These are phyloP conservation scores for Arthrobotrys entomopaga DNA, from an alignment of 2,329 filamentous ascomycete species.

Conservation along the genomic window DNA sequence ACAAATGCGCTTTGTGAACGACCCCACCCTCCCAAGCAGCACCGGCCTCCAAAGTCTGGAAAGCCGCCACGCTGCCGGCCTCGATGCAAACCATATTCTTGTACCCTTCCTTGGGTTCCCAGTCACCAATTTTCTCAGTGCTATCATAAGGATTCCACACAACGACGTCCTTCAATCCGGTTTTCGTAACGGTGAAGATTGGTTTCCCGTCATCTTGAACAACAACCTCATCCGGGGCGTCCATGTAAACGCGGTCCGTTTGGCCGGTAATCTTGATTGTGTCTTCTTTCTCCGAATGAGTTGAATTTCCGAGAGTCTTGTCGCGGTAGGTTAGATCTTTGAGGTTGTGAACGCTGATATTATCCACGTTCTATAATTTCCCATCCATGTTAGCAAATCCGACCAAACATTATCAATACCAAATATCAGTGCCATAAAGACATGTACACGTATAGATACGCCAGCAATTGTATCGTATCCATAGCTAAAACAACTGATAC, in stretches of 20 bases:
- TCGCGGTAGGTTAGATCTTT: constrained; percentile 80
- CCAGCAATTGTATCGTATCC: no score
- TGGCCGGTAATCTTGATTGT: constrained; percentile 78
- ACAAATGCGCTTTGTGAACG: constrained; percentile 53
- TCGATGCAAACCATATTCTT: constrained; percentile 95
- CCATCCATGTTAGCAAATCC: background rate
- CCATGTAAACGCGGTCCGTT: constrained; percentile 88
- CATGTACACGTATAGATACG: no score
- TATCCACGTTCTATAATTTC: constrained; percentile 76
- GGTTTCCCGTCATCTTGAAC: constrained; percentile 72
- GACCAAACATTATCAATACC: background rate
- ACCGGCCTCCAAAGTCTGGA: constrained; percentile 85
- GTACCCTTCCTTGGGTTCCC: constrained; percentile 87
- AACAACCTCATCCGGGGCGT: constrained; percentile 69
- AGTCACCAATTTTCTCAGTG: constrained; percentile 82
- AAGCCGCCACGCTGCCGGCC: constrained; percentile 82
- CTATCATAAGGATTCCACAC: constrained; percentile 99
- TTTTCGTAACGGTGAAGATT: constrained; percentile 78
- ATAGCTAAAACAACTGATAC: background rate
- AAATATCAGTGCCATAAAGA: background rate
- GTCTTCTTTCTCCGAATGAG: constrained; percentile 73
- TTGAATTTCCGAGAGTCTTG: constrained; percentile 76
- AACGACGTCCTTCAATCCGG: constrained; percentile 86
- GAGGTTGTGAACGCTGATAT: constrained; percentile 78
- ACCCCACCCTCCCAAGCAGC: constrained; percentile 73